Evolutionary conservation across 345 rosid species (phyloP).

Genomic region (Dipteronia sinensis): DNA sequence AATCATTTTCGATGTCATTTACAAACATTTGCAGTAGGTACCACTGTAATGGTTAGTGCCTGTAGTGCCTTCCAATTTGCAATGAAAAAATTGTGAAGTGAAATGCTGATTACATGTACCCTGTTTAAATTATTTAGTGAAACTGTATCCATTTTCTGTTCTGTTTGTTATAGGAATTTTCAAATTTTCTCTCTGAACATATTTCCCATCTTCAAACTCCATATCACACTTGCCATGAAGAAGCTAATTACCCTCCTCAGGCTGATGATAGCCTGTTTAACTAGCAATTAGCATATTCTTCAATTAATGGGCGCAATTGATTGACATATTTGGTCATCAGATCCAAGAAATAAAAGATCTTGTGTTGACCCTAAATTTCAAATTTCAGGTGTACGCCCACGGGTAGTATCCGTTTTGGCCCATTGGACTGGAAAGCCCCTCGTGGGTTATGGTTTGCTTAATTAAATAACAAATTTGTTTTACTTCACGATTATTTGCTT

Average conservation of each 20-base stretch:
- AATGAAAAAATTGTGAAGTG: constrained; percentile 15
- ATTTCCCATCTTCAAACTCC: background rate
- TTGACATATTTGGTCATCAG: background rate
- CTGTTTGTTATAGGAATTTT: background rate
- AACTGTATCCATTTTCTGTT: background rate
- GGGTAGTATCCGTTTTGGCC: too few species aligned
- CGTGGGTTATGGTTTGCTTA: too few species aligned
- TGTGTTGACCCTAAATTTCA: too few species aligned
- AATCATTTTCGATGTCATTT: background rate
- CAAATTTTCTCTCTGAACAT: background rate
- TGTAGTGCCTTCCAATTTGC: constrained; percentile 17
- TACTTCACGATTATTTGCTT: too few species aligned
- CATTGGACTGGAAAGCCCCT: too few species aligned
- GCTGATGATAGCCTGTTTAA: background rate
- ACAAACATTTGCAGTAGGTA: constrained; percentile 18
- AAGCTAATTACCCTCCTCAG: background rate
- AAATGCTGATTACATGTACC: constrained; percentile 10
- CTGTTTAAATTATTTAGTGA: constrained; percentile 19
- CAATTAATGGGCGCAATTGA: background rate
- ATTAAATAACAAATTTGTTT: too few species aligned
- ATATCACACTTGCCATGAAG: background rate
- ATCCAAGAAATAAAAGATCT: background rate
- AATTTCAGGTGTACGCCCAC: too few species aligned
- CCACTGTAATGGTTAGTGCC: constrained; percentile 13
- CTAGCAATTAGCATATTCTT: background rate